Conservation (phyloP, 1,284 basidiomycete species). For the Meripilus lineatus region DNA sequence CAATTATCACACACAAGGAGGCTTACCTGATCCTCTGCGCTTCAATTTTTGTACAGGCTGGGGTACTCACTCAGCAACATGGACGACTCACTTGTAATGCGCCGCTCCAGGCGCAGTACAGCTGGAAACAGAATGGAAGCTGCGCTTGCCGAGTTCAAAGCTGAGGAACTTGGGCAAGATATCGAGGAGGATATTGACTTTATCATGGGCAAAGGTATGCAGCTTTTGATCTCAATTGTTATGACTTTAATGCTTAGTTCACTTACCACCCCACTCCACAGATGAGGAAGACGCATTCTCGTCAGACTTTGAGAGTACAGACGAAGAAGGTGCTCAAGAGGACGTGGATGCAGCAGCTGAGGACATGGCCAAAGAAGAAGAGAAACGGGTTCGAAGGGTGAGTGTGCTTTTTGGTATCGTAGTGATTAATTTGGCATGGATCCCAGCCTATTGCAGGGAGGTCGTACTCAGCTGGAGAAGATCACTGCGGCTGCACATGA, state of each 20-base stretch:
- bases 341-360: slow-evolving; percentile 50
- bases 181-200: slow-evolving; percentile 72
- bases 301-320: slow-evolving; percentile 79
- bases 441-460: slow-evolving; percentile 34
- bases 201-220: slow-evolving; percentile 51
- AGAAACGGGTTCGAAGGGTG: slow-evolving; percentile 54
- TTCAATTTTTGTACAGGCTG: background rate
- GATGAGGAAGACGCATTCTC: slow-evolving; percentile 77
- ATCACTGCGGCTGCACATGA: slow-evolving; percentile 60
- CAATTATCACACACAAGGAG: background rate
- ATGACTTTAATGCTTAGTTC: background rate
- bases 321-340: slow-evolving; percentile 59
- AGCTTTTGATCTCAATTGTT: background rate
- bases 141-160: slow-evolving; percentile 64
- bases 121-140: slow-evolving; percentile 79
- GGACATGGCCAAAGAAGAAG: slow-evolving; percentile 52
- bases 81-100: slow-evolving; percentile 49
- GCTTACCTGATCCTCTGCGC: background rate
- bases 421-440: no score
- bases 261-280: slow-evolving; percentile 21
- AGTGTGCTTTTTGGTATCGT: slow-evolving; percentile 11
- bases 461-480: slow-evolving; percentile 50
- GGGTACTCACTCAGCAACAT: slow-evolving; percentile 26
- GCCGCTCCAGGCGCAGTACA: slow-evolving; percentile 62
- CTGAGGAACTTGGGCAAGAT: slow-evolving; percentile 53